Evolutionary conservation across 208 protist genomes (phyloP).

Genomic region (Leishmania aethiopica): DNA sequence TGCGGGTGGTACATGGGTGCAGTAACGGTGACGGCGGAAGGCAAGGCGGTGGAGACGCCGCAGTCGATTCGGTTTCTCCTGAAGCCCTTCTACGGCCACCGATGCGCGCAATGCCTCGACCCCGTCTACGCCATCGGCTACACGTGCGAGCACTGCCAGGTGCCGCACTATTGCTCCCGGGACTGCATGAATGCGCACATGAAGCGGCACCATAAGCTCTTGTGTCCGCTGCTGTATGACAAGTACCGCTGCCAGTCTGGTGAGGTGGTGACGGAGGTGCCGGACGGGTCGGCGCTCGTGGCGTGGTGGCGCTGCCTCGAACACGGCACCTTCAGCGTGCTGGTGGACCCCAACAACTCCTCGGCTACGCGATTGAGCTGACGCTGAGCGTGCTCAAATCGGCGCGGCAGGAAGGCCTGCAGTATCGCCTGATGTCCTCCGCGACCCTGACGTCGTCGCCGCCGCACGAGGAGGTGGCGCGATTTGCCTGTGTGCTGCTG

Average conservation of each 20-base stretch:
- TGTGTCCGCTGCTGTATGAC: conserved; percentile 66
- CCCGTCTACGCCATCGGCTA: conserved; percentile 84
- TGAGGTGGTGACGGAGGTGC: conserved; percentile 66
- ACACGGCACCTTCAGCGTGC: conserved; percentile 65
- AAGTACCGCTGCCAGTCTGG: conserved; percentile 67
- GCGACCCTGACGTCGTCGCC: conserved; percentile 38
- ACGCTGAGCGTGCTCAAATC: conserved; percentile 70
- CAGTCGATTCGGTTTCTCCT: conserved; percentile 76
- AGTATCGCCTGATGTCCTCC: conserved; percentile 65
- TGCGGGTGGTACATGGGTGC: conserved; percentile 86
- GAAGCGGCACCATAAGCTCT: conserved; percentile 63
- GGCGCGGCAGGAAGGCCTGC: conserved; percentile 66
- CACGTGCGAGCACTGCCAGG: conserved; percentile 78
- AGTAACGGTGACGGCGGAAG: conserved; percentile 43
- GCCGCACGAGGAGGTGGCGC: conserved; percentile 63
- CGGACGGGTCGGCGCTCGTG: conserved; percentile 66
- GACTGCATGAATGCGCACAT: conserved; percentile 80
- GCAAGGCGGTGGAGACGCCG: conserved; percentile 40
- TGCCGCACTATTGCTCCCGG: conserved; percentile 79
- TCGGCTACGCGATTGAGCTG: conserved; percentile 77
- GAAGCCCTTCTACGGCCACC: conserved; percentile 64
- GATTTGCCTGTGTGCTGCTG: conserved; percentile 76
- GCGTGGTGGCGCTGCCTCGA: conserved; percentile 85
- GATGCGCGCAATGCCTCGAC: conserved; percentile 85
- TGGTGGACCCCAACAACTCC: conserved; percentile 73